Conservation (phyloP, 495 filamentous ascomycete species). For the Daldinia caldariorum region DNA sequence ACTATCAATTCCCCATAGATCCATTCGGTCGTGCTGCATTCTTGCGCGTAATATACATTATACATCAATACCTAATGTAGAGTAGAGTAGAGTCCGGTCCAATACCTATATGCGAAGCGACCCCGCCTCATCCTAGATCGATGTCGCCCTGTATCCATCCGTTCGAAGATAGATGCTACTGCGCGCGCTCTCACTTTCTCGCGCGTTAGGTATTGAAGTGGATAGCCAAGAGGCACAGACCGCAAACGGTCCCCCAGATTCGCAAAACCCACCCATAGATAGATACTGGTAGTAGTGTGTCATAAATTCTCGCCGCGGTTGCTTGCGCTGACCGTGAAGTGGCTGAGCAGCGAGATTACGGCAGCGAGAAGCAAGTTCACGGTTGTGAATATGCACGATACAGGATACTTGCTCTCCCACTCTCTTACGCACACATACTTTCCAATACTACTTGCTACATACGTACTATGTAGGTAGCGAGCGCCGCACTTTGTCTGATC, state of each 20-base stretch:
- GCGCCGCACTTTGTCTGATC: conserved; percentile 23
- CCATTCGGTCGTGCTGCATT: conserved; percentile 35
- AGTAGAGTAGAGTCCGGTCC: neutral
- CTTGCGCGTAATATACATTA: conserved; percentile 20
- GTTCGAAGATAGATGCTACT: conserved; percentile 10
- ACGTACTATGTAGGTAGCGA: conserved; percentile 12
- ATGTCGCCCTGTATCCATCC: conserved; percentile 8
- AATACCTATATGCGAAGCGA: conserved; percentile 13
- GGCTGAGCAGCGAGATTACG: conserved; percentile 33
- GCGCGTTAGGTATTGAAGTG: conserved; percentile 13
- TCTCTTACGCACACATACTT: neutral
- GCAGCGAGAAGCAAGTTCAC: neutral
- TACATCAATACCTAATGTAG: neutral
- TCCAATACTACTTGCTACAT: conserved; percentile 39
- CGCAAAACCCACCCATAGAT: conserved; percentile 7
- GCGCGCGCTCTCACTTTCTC: conserved; percentile 1
- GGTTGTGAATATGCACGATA: conserved; percentile 1
- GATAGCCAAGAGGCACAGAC: conserved; percentile 28
- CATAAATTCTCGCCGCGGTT: conserved; percentile 14
- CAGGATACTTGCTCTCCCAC: neutral
- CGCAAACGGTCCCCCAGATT: conserved; percentile 25
- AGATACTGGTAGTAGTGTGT: neutral
- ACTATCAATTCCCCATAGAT: conserved; percentile 18
- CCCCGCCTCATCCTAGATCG: conserved; percentile 20
- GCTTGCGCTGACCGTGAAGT: conserved; percentile 25